phyloP scores from a whole-genome alignment of 202 grass and related monocot genomes.

The Zoysia matrella region DNA sequence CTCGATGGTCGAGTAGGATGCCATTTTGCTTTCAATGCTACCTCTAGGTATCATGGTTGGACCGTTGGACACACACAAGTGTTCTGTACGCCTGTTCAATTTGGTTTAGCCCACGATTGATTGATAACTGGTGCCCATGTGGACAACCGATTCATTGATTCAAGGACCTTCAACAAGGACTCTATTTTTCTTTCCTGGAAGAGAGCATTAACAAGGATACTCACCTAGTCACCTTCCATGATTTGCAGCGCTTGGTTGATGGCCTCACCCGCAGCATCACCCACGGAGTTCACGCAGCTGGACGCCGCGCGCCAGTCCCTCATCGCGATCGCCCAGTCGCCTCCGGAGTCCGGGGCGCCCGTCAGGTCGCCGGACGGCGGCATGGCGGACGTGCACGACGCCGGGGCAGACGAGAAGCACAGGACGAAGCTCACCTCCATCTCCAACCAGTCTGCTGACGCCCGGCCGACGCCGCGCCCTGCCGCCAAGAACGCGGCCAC shows the following conservation, averaged over 20 bases:
- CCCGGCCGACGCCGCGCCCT: slow-evolving; percentile 38
- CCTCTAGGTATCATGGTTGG: no score
- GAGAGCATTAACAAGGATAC: neutral
- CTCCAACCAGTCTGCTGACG: slow-evolving; percentile 62
- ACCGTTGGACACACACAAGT: no score
- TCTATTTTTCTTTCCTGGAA: neutral
- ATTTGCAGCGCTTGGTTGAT: slow-evolving; percentile 51
- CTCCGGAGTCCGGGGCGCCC: slow-evolving; percentile 43
- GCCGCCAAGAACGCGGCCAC: slow-evolving; percentile 34
- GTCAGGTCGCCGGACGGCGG: slow-evolving; percentile 34
- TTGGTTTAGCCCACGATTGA: no score
- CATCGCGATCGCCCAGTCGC: slow-evolving; percentile 74
- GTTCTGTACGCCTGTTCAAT: no score
- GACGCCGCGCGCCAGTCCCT: slow-evolving; percentile 65
- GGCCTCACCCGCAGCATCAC: slow-evolving; percentile 51
- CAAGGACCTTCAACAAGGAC: no score
- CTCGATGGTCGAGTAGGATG: no score
- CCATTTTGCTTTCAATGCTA: no score
- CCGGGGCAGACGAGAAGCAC: slow-evolving; percentile 48
- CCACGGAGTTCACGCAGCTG: slow-evolving; percentile 32
- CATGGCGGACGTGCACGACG: slow-evolving; percentile 27
- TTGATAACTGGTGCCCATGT: neutral
- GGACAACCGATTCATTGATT: neutral
- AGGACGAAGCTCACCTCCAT: slow-evolving; percentile 82
- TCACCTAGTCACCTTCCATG: neutral